These are phyloP conservation scores for Linderina pennispora DNA, from an alignment of 192 early-diverging fungal species.

Conservation along the genomic window DNA sequence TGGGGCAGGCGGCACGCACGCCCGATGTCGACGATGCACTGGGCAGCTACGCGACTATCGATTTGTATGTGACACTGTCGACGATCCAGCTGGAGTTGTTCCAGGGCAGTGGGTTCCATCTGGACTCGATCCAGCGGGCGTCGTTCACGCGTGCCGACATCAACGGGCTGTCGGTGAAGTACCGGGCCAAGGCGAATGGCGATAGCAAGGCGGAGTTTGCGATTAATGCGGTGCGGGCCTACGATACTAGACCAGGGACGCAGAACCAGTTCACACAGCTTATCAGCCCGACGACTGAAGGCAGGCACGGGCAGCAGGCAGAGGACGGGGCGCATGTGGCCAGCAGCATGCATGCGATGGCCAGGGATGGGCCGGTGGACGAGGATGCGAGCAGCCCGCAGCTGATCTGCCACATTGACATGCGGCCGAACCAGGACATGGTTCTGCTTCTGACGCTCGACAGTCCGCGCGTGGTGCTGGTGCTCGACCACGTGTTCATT, in stretches of 20 bases:
- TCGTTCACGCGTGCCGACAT: conserved; percentile 50
- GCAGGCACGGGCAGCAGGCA: not conserved
- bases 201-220: conserved; percentile 65
- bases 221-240: conserved; percentile 64
- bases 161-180: conserved; percentile 47
- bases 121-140: conserved; percentile 45
- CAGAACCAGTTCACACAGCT: conserved; percentile 80
- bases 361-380: conserved; percentile 31
- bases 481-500: conserved; percentile 80
- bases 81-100: conserved; percentile 81
- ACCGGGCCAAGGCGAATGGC: conserved; percentile 52
- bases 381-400: conserved; percentile 37
- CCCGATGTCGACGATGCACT: conserved; percentile 1
- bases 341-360: conserved; percentile 39
- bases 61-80: conserved; percentile 58
- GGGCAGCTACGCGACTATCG: conserved; percentile 27
- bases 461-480: conserved; percentile 76
- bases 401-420: conserved; percentile 43
- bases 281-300: conserved; percentile 45
- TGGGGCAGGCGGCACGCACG: conserved; percentile 16
- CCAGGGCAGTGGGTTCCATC: conserved; percentile 50
- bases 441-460: conserved; percentile 70
- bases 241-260: conserved; percentile 71
- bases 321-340: conserved; percentile 1
- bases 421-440: conserved; percentile 42